A percentile compares a stretch with the other conserved stretches of the same genome.
phyloP scores from a whole-genome alignment of 345 rosid species.

The Moringa oleifera region DNA sequence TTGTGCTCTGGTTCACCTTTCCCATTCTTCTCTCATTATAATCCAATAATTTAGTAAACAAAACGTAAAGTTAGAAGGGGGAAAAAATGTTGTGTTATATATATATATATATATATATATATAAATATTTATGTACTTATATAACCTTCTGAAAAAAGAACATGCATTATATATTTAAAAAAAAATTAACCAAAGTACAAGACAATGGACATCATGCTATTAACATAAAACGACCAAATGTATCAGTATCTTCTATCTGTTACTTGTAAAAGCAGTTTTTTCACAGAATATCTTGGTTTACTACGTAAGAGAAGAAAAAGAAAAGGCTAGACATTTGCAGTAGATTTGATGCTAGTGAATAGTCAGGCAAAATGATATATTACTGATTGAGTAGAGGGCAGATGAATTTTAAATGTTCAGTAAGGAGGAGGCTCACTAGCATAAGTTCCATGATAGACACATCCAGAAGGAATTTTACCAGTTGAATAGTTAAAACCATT shows the following conservation, averaged over 20 bases:
- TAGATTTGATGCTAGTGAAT: not conserved
- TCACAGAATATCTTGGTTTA: no score
- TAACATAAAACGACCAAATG: not conserved
- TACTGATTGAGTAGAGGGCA: constrained; percentile 7
- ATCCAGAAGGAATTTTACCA: no score
- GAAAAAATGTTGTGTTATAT: no score
- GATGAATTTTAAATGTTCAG: constrained; percentile 5
- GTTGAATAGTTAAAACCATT: no score
- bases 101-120: no score
- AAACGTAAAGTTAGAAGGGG: not conserved
- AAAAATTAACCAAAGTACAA: not conserved
- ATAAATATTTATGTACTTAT: no score
- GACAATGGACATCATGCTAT: not conserved
- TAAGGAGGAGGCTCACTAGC: not conserved
- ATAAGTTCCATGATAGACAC: no score
- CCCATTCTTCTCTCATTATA: not conserved
- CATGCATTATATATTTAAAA: no score
- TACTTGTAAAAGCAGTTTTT: no score
- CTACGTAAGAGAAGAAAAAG: no score
- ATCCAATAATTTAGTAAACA: not conserved
- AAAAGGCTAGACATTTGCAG: no score
- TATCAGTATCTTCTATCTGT: not conserved
- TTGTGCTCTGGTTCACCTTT: no score
- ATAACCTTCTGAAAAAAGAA: not conserved
- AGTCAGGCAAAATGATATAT: not conserved